A percentile compares a stretch with the other conserved stretches of the same genome.
phyloP scores from a whole-genome alignment of 1,139 yeast species.

The Keqinozyma sinolaborantium region DNA sequence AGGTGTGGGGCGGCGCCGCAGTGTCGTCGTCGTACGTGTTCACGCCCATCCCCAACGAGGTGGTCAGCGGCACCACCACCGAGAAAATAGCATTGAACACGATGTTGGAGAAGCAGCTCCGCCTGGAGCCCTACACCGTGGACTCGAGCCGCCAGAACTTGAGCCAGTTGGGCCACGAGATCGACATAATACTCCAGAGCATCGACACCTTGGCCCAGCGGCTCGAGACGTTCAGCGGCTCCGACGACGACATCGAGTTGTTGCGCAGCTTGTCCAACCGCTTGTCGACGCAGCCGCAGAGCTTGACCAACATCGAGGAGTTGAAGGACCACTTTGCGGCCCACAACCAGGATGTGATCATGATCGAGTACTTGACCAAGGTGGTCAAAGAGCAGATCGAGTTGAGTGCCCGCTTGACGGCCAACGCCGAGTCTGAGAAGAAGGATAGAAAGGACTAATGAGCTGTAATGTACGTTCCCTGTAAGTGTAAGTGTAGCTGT shows the following conservation, averaged over 20 bases:
- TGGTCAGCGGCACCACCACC: slow-evolving; percentile 53
- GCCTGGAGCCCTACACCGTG: slow-evolving; percentile 15
- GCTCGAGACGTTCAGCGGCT: slow-evolving; percentile 45
- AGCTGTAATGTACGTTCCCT: not conserved
- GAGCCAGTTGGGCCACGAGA: slow-evolving; percentile 48
- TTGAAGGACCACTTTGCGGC: slow-evolving; percentile 63
- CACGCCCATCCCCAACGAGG: slow-evolving; percentile 71
- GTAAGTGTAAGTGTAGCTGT: not conserved
- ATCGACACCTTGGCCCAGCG: slow-evolving; percentile 55
- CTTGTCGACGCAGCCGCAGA: slow-evolving; percentile 56
- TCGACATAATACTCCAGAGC: slow-evolving; percentile 47
- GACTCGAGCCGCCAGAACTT: slow-evolving; percentile 18
- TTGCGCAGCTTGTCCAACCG: slow-evolving; percentile 67
- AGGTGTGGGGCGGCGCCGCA: slow-evolving; percentile 15
- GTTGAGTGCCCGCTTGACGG: slow-evolving; percentile 70
- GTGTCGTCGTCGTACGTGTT: slow-evolving; percentile 56
- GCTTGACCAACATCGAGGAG: slow-evolving; percentile 53
- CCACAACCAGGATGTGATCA: slow-evolving; percentile 77
- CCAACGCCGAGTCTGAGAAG: slow-evolving; percentile 29
- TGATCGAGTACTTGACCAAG: slow-evolving; percentile 80
- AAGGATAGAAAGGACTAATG: slow-evolving; percentile 11
- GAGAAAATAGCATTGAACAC: slow-evolving; percentile 58
- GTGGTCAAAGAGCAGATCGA: slow-evolving; percentile 86
- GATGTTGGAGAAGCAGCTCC: slow-evolving; percentile 21
- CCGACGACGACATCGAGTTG: slow-evolving; percentile 49